These are phyloP conservation scores for Aspergillus alliaceus DNA, from an alignment of 2,329 filamentous ascomycete species.

Conservation along the genomic window DNA sequence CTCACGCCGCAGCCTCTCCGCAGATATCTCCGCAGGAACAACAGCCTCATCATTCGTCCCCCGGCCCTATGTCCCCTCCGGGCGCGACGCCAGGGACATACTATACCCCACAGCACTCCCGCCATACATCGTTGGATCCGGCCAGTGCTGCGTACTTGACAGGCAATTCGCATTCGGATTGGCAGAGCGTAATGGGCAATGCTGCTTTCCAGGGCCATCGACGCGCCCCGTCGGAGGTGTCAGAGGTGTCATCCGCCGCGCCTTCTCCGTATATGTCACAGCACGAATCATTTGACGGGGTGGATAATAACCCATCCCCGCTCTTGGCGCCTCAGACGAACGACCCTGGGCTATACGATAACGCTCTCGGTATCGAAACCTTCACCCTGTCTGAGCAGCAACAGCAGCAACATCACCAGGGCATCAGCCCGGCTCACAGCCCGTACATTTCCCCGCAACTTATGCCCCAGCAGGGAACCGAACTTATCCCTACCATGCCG, in stretches of 20 bases:
- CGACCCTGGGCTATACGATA: constrained; percentile 72
- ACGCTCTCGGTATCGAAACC: constrained; percentile 72
- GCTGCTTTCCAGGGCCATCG: constrained; percentile 75
- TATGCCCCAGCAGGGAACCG: constrained; percentile 70
- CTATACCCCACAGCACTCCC: constrained; percentile 57
- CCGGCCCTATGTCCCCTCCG: constrained; percentile 56
- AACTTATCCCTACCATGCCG: constrained; percentile 49
- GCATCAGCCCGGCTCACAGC: constrained; percentile 65
- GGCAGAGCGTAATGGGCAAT: constrained; percentile 56
- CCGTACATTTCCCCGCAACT: constrained; percentile 68
- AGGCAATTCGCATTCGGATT: constrained; percentile 54
- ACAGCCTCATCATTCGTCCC: constrained; percentile 52
- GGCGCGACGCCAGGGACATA: constrained; percentile 53
- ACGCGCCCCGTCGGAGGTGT: constrained; percentile 84
- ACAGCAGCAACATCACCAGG: constrained; percentile 43
- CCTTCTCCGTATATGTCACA: constrained; percentile 79
- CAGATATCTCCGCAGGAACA: constrained; percentile 57
- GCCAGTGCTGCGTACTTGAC: constrained; percentile 59
- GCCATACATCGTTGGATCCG: constrained; percentile 62
- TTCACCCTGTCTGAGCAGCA: constrained; percentile 74
- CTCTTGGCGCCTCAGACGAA: constrained; percentile 71
- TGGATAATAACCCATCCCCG: constrained; percentile 73
- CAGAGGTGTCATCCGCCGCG: constrained; percentile 81
- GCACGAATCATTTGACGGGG: constrained; percentile 75
- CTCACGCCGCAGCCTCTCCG: constrained; percentile 56